Evolutionary conservation across 2,329 filamentous ascomycete species (phyloP), one percentile per base, ranked within the genome.

Genomic region (Celoporthe dispersa): DNA sequence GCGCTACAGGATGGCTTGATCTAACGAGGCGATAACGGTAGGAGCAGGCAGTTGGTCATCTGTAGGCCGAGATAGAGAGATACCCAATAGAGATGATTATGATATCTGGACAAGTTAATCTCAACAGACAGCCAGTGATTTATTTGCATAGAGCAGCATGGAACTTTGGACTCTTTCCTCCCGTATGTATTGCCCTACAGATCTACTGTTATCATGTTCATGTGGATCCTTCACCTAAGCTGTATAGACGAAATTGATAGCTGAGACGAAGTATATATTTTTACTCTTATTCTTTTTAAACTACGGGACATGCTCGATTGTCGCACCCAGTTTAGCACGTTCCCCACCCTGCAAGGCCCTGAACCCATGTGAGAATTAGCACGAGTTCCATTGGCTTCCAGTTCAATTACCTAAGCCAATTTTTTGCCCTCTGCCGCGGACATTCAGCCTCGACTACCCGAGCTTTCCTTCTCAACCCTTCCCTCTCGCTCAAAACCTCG

Each of bases 301-400:
- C n/a, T n/a, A n/a, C n/a, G n/a, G n/a, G n/a, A n/a, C n/a, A n/a
- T n/a, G n/a, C n/a, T n/a, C n/a, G n/a, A n/a, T n/a, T n/a, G n/a
- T 44, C 41, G 6, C 7, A 22, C 16, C 16, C 41, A 19, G 6
- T 44, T 7, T 22, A 48, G 44, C 44, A 22, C 22, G 19, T 7
- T 25, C 39, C 31, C 62, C 14, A 33, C 48, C 64, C 25, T 25
- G 33, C 51, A 53, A 39, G 64, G 16, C 53, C 48, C 74, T 76
- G 5, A 72, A 76, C 1, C 68, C 76, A 69, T 44, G 60, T 60
- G 69, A 41, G 66, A 72, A 69, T 71, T 59, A 68, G 63, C 66
- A 41, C 44, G 44, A 62, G 33, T 77, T 77, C 75, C 62, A 77
- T 77, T 76, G 75, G 76, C 73, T 77, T 77, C 75, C 69, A 73